Evolutionary conservation across 1,284 basidiomycete genomes (phyloP), one percentile per base, ranked within the genome.

Genomic region (Sporisorium graminicola): DNA sequence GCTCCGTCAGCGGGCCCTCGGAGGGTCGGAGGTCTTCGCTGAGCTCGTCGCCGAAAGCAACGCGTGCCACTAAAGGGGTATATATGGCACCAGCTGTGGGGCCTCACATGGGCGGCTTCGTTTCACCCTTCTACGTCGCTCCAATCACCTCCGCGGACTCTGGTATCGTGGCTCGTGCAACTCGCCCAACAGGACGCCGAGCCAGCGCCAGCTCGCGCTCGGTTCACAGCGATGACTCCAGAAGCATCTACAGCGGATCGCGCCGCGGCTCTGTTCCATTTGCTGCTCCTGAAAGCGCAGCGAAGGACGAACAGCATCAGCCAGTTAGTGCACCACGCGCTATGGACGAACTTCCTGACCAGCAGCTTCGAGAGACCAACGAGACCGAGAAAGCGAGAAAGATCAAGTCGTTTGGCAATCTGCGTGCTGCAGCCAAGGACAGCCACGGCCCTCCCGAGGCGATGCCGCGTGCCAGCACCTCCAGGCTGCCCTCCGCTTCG

Each of bases 91-190:
- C 64, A 29, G 40, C 74, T 14, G 74, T 57, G 14, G 70, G 70
- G 5, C 74, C 74, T 4, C 66, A 42, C 63, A 77, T 73, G 68
- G 69, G 58, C 33, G 74, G 65, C 46, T 76, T 58, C 26, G 65
- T 72, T 5, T 76, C 74, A 20, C 74, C 74, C 5, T 76, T 76
- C 53, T 76, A 68, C 20, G 74, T 72, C 12, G 69, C 74, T n/a
- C 74, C 74, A 4, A 55, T 76, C 27, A 68, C 65, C 4, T 72
- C 69, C n/a, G 69, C 67, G 26, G 74, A 72, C 31, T 37, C 68
- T 14, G 74, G 74, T 35, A 27, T 76, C 37, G 47, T 37, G 9
- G 47, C 47, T 24, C 58, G 63, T 7, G 44, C 53, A 5, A 49
- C 40, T 43, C 68, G 68, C 20, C 58, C 71, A 20, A 42, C 68